Evolutionary conservation across 2,329 filamentous ascomycete species (phyloP), one percentile per base, ranked within the genome.

Genomic region (Cladobotryum protrusum): DNA sequence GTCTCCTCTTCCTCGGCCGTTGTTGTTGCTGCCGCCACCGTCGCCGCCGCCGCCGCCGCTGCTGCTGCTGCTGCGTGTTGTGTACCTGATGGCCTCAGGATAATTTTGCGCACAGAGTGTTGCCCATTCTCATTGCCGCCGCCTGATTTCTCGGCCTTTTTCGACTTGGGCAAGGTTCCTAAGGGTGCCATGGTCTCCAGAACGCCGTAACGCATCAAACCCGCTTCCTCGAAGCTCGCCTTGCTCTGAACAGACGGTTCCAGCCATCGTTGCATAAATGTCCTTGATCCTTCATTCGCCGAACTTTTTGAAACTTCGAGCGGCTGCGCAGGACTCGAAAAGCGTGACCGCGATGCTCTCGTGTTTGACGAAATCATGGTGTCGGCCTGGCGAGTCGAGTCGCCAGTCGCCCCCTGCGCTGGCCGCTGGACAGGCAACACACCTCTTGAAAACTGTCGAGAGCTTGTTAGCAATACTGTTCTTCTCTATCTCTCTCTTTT

Each of bases 101-200:
- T 72, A 47, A 77, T 75, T 58, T 68, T 76, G 52, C 70, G 68
- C 34, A 70, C 65, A 44, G 62, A 51, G 15, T 50, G 48, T 12
- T 52, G 50, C 12, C 46, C 47, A n/a, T 55, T 56, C 47, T 52
- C 56, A 48, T 61, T 58, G 52, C 66, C 59, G 45, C 53, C 59
- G 9, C 55, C 66, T 19, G 55, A 59, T 60, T 63, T 70, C 63
- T 72, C 74, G 35, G 67, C 24, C 24, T 29, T 29, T 9, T 29
- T 15, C 4, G 35, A 77, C 68, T 79, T 81, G 12, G 90, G 90
- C 58, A 83, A 75, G 48, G 83, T 78, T 37, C 90, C 90, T 49
- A 96, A 72, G 20, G 90, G 85, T 47, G 83, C 84, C 90, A 95
- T 95, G 60, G 85, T 85, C 67, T 88, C 85, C 52, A 95, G 74